phyloP scores from a whole-genome alignment of 441 rosid genomes.

The Populus hybrid region DNA sequence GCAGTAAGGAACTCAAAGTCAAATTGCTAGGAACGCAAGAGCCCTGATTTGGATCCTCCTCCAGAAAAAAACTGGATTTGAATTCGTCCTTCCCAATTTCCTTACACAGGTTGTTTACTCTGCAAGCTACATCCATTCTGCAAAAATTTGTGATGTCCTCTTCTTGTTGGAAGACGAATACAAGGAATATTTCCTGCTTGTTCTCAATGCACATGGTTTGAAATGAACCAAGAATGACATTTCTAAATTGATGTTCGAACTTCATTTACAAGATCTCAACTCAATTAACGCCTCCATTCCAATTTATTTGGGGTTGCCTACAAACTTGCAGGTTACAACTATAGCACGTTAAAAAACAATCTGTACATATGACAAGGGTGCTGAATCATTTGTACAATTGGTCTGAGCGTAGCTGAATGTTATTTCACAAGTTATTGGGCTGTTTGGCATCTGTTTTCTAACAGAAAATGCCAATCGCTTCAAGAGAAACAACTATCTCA shows the following conservation, averaged over 20 bases:
- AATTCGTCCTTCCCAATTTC: background rate
- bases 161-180: background rate
- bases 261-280: background rate
- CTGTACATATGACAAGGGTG: background rate
- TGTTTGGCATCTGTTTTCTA: background rate
- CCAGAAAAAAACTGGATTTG: background rate
- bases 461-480: background rate
- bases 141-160: background rate
- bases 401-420: background rate
- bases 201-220: background rate
- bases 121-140: background rate
- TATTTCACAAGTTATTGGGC: constrained; percentile 8
- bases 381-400: constrained; percentile 19
- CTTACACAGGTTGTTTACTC: background rate
- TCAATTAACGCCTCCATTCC: background rate
- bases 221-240: background rate
- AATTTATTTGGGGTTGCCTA: background rate
- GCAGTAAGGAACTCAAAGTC: too few relatives aligned
- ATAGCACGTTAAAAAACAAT: background rate
- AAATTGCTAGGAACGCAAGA: background rate
- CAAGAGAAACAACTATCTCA: background rate
- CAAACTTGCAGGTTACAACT: background rate
- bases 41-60: background rate
- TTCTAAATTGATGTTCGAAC: background rate
- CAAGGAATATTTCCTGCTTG: background rate